phyloP scores from a whole-genome alignment of 768 basidiomycete genomes.

The Hericium coralloides region DNA sequence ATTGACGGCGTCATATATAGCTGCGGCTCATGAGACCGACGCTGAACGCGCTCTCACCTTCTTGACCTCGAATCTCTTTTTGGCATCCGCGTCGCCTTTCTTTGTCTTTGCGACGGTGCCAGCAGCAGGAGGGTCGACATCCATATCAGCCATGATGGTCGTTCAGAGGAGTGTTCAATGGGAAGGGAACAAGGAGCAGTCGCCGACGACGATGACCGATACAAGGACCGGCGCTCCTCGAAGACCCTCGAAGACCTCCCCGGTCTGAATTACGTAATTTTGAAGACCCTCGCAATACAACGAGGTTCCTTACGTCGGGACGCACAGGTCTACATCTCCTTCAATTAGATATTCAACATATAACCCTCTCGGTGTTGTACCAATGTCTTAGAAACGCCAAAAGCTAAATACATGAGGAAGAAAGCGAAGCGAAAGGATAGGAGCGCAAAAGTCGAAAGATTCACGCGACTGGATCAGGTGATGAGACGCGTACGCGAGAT shows the following conservation, averaged over 20 bases:
- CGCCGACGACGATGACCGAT: too few species aligned
- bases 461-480: constrained; percentile 27
- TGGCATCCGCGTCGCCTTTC: constrained; percentile 57
- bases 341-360: not conserved
- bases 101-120: constrained; percentile 16
- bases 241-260: too few species aligned
- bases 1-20: not conserved
- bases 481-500: constrained; percentile 27
- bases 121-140: constrained; percentile 52
- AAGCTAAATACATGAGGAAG: too few species aligned
- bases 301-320: too few species aligned
- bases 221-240: too few species aligned
- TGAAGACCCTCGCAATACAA: too few species aligned
- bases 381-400: not conserved
- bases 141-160: constrained; percentile 51
- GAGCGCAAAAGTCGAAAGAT: not conserved
- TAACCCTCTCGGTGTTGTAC: not conserved
- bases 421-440: not conserved
- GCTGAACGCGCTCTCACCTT: constrained; percentile 51
- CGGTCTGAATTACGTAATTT: too few species aligned
- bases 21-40: not conserved
- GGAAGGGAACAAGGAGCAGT: not conserved
- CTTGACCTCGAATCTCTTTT: constrained; percentile 95
- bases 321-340: too few species aligned
- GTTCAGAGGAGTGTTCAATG: not conserved